Evolutionary conservation across 768 basidiomycete species (phyloP), one percentile per base, ranked within the genome.

Genomic region (Symmetrospora coprosmae): DNA sequence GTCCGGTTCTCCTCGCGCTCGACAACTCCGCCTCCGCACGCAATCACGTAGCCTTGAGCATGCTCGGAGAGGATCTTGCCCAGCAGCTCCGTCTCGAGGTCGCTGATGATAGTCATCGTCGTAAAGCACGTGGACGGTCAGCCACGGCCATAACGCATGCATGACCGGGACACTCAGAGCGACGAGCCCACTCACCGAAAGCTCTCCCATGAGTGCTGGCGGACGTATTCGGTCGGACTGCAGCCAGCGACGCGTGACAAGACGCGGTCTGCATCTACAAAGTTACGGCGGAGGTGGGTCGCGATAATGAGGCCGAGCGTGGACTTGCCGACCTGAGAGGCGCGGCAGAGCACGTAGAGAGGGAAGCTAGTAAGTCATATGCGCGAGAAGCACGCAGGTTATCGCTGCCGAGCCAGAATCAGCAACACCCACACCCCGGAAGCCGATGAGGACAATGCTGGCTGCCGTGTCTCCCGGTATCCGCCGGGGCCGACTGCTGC

Each of bases 21-120:
- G n/a, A 97, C 88, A 60, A 96, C 82, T 0, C 92, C 92, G 2
- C 92, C 92, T 5, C 92, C 92, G 21, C 92, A 81, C 64, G 86
- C 87, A 70, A 96, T 80, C 34, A 96, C 78, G 70, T 86, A 81
- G 28, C 76, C 77, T 1, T 77, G 73, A 37, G 78, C 75, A 41
- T 80, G 76, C 11, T 77, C 74, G 11, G 72, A 66, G 25, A 92
- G 75, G 28, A 94, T 75, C 34, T 84, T 79, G 19, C 77, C 71
- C 6, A 94, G 77, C 55, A 85, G 77, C 6, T 75, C 77, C 0
- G 79, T 75, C 72, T 99, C 92, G 0, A 82, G 83, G 14, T 74
- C 77, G 13, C 92, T 83, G 80, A n/a, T 23, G 41, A n/a, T 13
- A 13, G 41, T n/a, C n/a, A n/a, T n/a, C n/a, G n/a, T n/a, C n/a